Evolutionary conservation across 768 basidiomycete genomes (phyloP).

Genomic region (Leucocoprinus birnbaumii): DNA sequence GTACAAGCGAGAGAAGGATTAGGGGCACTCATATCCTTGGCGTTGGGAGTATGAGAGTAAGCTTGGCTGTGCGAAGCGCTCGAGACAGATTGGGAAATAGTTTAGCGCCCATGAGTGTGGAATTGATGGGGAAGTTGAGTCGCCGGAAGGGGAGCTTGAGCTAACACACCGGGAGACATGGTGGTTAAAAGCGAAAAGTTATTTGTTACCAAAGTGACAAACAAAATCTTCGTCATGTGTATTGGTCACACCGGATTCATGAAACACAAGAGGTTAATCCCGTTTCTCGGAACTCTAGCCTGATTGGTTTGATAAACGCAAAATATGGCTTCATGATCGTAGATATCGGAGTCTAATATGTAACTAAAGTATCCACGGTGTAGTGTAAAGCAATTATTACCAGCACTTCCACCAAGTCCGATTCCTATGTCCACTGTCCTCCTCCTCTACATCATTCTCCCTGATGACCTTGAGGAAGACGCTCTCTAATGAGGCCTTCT

Average conservation of each 20-base stretch:
- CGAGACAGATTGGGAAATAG: conserved; percentile 3
- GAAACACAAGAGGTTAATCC: background rate
- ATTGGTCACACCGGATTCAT: conserved; percentile 7
- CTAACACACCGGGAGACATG: background rate
- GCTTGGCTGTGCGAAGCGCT: background rate
- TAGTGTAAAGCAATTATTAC: background rate
- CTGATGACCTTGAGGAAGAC: conserved; percentile 71
- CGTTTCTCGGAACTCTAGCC: background rate
- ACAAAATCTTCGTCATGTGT: conserved; percentile 8
- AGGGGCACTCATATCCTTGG: conserved; percentile 6
- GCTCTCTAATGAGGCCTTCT: conserved; percentile 67
- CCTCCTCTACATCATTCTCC: conserved; percentile 55
- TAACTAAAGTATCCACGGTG: background rate
- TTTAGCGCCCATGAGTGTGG: conserved; percentile 8
- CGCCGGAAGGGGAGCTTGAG: background rate
- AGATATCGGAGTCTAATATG: background rate
- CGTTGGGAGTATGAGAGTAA: conserved; percentile 1
- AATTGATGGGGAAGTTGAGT: background rate
- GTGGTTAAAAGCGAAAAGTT: background rate
- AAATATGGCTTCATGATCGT: background rate
- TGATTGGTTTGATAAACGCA: conserved; percentile 1
- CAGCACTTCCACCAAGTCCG: conserved; percentile 17
- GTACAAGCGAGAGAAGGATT: background rate
- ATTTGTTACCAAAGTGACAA: background rate
- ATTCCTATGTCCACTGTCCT: conserved; percentile 23